Evolutionary conservation across 441 rosid species (phyloP).

Genomic region (Corymbia citriodora): DNA sequence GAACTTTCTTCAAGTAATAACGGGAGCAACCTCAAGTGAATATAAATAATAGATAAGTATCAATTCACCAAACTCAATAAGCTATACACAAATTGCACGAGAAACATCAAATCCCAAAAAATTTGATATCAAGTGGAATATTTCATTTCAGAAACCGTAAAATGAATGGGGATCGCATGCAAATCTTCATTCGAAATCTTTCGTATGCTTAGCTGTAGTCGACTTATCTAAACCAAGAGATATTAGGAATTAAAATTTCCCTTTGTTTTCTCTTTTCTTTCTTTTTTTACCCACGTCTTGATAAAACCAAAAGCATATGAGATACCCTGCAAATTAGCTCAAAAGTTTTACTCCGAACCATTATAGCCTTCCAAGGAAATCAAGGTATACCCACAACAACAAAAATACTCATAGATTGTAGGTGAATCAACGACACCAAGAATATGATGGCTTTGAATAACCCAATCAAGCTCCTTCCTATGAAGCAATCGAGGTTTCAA

Average conservation of each 20-base stretch:
- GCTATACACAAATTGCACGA: background rate
- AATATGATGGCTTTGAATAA: no score
- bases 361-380: background rate
- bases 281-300: background rate
- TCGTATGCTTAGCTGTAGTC: background rate
- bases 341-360: background rate
- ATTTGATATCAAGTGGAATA: no score
- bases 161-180: background rate
- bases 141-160: no score
- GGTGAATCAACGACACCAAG: no score
- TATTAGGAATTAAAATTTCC: background rate
- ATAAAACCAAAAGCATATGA: background rate
- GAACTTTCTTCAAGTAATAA: no score
- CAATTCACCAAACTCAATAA: background rate
- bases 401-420: background rate
- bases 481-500: background rate
- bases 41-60: no score
- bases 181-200: background rate
- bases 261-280: no score
- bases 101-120: background rate
- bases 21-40: no score
- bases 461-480: fast-evolving
- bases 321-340: background rate
- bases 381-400: background rate
- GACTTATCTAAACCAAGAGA: background rate